phyloP scores from a whole-genome alignment of 2,329 filamentous ascomycete species.

The Thelonectria olida region DNA sequence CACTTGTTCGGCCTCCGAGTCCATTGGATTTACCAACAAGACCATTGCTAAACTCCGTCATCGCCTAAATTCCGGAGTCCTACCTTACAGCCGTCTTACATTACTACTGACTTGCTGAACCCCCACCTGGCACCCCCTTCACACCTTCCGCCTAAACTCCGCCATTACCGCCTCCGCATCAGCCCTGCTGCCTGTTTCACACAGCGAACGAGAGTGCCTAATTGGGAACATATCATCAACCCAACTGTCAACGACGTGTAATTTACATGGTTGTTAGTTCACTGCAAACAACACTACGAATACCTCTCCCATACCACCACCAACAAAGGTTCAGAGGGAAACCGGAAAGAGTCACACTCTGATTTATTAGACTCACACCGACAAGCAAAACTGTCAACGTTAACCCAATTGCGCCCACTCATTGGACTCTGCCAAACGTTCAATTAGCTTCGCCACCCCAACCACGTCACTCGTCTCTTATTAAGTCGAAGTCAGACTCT shows the following conservation, averaged over 20 bases:
- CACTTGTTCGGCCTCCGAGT: conserved; percentile 3
- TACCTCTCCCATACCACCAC: conserved; percentile 5
- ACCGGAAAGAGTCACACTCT: conserved; percentile 18
- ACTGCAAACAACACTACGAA: neutral
- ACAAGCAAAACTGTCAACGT: neutral
- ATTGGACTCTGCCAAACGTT: conserved; percentile 28
- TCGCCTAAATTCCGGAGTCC: conserved; percentile 31
- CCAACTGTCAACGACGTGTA: neutral
- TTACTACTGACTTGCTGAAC: conserved; percentile 1
- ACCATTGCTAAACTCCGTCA: conserved; percentile 14
- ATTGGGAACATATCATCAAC: conserved; percentile 25
- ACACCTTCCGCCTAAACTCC: conserved; percentile 27
- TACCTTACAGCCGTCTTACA: conserved; percentile 13
- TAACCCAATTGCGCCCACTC: conserved; percentile 25
- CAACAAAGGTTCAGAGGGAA: neutral
- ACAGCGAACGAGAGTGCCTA: conserved; percentile 27
- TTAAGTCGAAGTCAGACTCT: neutral
- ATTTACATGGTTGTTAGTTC: neutral
- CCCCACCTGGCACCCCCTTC: conserved; percentile 19
- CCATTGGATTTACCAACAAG: neutral
- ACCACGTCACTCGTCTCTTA: conserved; percentile 31
- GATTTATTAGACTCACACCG: conserved; percentile 17
- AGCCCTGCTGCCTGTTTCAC: conserved; percentile 37
- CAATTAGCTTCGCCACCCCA: conserved; percentile 36
- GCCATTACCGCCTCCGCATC: conserved; percentile 27